phyloP scores from a whole-genome alignment of 169 alveolate genomes.

The Eimeria acervulina region DNA sequence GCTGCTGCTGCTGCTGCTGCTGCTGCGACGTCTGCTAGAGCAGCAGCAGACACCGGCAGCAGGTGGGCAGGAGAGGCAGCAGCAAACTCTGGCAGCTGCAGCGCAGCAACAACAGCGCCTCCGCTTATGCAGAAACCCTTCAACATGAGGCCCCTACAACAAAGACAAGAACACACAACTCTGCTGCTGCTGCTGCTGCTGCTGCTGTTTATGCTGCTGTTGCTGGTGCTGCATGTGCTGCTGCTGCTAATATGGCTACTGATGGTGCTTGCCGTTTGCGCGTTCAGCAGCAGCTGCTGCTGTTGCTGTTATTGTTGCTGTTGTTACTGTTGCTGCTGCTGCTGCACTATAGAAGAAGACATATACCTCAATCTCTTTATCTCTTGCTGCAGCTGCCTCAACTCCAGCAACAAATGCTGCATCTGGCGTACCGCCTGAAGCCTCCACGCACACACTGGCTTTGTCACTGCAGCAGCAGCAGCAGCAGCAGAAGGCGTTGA shows the following conservation, averaged over 20 bases:
- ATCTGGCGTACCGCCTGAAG: background rate
- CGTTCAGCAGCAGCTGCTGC: background rate
- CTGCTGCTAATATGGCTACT: no score
- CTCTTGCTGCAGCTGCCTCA: slow-evolving; percentile 11
- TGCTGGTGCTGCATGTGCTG: background rate
- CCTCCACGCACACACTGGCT: background rate
- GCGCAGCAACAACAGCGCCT: background rate
- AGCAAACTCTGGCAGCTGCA: slow-evolving; percentile 14
- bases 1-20: slow-evolving; percentile 8
- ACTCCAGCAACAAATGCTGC: background rate
- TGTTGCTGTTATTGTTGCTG: background rate
- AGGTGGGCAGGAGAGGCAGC: background rate
- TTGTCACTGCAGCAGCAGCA: background rate
- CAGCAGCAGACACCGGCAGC: slow-evolving; percentile 40
- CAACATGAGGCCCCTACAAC: background rate
- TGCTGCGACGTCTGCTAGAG: slow-evolving; percentile 26
- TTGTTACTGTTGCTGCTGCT: background rate
- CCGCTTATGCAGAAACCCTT: background rate
- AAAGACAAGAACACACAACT: background rate
- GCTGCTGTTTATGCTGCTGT: no score
- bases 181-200: no score
- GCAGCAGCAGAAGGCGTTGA: background rate
- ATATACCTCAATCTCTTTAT: background rate
- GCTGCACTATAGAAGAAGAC: background rate
- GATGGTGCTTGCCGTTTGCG: no score